phyloP scores from a whole-genome alignment of 2,329 filamentous ascomycete species.

The Periglandula ipomoeae region DNA sequence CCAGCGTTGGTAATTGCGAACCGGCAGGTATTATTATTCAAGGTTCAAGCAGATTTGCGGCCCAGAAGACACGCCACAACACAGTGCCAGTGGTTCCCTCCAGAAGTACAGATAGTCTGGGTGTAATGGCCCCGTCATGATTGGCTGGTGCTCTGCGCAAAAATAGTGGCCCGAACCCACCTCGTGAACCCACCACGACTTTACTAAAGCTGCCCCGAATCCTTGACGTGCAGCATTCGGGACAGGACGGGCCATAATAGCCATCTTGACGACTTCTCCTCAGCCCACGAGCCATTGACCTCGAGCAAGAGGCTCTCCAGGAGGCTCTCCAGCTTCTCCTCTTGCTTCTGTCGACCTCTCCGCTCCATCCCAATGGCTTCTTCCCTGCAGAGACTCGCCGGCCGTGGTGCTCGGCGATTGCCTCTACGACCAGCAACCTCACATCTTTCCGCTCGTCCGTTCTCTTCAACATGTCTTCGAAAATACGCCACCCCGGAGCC shows the following conservation, averaged over 20 bases:
- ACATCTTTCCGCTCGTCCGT: slow-evolving; percentile 40
- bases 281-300: slow-evolving; percentile 25
- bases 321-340: slow-evolving; percentile 20
- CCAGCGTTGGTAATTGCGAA: too few species aligned
- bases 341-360: slow-evolving; percentile 20
- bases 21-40: too few species aligned
- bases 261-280: slow-evolving; percentile 12
- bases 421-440: slow-evolving; percentile 39
- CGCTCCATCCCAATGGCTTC: slow-evolving; percentile 44
- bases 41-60: not conserved
- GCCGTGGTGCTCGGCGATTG: slow-evolving; percentile 60
- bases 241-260: slow-evolving; percentile 3
- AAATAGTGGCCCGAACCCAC: slow-evolving; percentile 24
- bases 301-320: slow-evolving; percentile 25
- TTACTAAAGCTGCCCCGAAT: slow-evolving; percentile 22
- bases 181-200: slow-evolving; percentile 13
- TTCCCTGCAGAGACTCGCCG: slow-evolving; percentile 63
- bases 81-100: too few species aligned
- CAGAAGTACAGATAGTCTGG: not conserved
- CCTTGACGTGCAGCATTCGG: slow-evolving; percentile 13
- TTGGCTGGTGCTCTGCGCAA: slow-evolving; percentile 21
- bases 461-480: slow-evolving; percentile 57
- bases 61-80: too few species aligned
- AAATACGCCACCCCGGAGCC: slow-evolving; percentile 49
- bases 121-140: slow-evolving; percentile 17